Evolutionary conservation across 345 rosid genomes (phyloP), one percentile per base, ranked within the genome.

Genomic region (Excoecaria cochinchinensis): DNA sequence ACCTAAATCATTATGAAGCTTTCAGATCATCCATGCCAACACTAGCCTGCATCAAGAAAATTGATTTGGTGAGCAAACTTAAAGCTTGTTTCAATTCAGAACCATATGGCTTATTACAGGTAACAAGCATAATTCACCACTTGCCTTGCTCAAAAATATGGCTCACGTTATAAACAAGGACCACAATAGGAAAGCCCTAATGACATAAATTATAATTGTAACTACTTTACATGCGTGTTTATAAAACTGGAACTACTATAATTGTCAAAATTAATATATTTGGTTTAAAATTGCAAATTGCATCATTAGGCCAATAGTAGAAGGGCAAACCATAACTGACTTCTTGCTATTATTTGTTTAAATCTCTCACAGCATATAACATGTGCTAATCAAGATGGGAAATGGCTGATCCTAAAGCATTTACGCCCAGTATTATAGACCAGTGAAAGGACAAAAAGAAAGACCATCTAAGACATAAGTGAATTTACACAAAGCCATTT

Each of bases 21-120:
- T 95, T 95, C 88, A 93, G 73, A 56, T 89, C 92, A 68, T 93
- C 98, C 93, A 95, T 73, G 47, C 97, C 99, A 65, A 91, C 92
- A 63, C 81, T 84, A 75, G 92, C 93, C 99, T 93, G 93, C 70
- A 74, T 48, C 74, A 66, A 78, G 31, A 74, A 25, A 76, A 22
- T 69, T 60, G 24, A 46, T 36, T 47, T 3, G 57, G 72, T 73
- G 55, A 82, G 61, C 47, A 24, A 38, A 25, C 1, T 47, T 44
- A 40, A 47, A 31, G 5, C 44, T 52, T 42, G 56, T 46, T 7
- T 36, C 25, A 42, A 24, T 19, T 8, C 60, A 36, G 16, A 21
- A 44, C 19, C 55, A 24, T 53, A 47, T 46, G 5, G 42, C 57
- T 40, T 19, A 8, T 24, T 9, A 24, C n/a, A 51, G 25, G 16